These are phyloP conservation scores for Crithidia sp. DNA, from an alignment of 208 protist genomes.

Conservation along the genomic window DNA sequence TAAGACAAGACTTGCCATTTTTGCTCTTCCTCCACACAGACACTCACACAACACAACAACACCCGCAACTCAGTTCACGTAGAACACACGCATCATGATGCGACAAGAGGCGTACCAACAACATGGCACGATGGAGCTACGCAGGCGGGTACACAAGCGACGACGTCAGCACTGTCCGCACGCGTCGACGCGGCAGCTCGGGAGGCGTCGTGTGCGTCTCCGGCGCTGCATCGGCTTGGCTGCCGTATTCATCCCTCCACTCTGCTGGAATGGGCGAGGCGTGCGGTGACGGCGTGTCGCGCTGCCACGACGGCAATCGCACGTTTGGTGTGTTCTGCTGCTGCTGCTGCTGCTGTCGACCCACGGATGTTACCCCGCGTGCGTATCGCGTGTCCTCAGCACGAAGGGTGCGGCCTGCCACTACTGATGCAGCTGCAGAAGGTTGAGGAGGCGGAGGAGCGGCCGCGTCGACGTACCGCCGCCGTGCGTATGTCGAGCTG, in stretches of 20 bases:
- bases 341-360: background rate
- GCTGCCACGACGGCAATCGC: background rate
- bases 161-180: conserved; percentile 13
- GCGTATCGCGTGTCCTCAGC: conserved; percentile 12
- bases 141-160: conserved; percentile 14
- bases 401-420: background rate
- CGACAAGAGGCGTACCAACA: no score
- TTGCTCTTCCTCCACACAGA: no score
- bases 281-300: background rate
- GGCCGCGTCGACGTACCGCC: background rate
- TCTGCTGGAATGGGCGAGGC: conserved; percentile 3
- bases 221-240: background rate
- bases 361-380: background rate
- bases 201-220: conserved; percentile 1
- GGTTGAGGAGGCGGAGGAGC: no score
- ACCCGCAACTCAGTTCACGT: no score
- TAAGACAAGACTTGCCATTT: no score
- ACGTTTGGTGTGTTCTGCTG: background rate
- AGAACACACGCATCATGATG: no score
- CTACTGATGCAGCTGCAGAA: no score
- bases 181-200: conserved; percentile 17
- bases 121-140: background rate
- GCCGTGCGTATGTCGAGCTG: conserved; percentile 12
- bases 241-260: conserved; percentile 5
- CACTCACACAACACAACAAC: no score